These are phyloP conservation scores for Clarireedia monteithiana DNA, from an alignment of 2,329 filamentous ascomycete species.

Conservation along the genomic window DNA sequence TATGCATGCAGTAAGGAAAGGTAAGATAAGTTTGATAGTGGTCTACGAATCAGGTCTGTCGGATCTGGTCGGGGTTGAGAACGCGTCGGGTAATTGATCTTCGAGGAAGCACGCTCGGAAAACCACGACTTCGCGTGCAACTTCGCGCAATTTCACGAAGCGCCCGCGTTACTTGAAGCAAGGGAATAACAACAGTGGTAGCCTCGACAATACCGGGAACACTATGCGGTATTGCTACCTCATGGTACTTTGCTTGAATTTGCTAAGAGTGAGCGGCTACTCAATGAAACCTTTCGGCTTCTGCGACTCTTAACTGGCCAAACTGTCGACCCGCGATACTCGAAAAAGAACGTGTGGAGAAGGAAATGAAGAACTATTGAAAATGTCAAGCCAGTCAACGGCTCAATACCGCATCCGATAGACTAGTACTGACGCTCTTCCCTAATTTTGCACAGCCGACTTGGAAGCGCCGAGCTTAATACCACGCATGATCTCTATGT, in stretches of 20 bases:
- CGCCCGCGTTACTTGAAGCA: slow-evolving; percentile 18
- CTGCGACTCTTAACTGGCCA: background rate
- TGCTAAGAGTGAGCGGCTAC: slow-evolving; percentile 19
- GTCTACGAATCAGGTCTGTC: background rate
- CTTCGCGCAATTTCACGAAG: slow-evolving; percentile 16
- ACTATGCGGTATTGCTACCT: background rate
- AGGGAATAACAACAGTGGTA: background rate
- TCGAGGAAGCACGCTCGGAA: background rate
- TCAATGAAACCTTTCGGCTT: slow-evolving; percentile 14
- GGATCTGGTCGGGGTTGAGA: background rate
- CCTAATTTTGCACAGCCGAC: slow-evolving; percentile 21
- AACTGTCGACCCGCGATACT: background rate
- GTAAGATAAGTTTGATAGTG: background rate
- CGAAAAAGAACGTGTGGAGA: slow-evolving; percentile 5
- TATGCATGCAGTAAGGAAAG: slow-evolving; percentile 11
- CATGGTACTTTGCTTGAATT: slow-evolving; percentile 2
- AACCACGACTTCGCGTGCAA: background rate
- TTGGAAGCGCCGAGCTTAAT: slow-evolving; percentile 16
- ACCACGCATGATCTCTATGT: background rate
- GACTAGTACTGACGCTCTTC: slow-evolving; percentile 15
- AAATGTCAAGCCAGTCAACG: background rate
- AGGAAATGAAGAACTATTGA: background rate
- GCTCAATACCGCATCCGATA: slow-evolving; percentile 14
- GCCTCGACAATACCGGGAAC: background rate
- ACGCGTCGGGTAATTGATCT: slow-evolving; percentile 3